These are phyloP conservation scores for Eimeria praecox DNA, from an alignment of 169 alveolate genomes.

Conservation along the genomic window DNA sequence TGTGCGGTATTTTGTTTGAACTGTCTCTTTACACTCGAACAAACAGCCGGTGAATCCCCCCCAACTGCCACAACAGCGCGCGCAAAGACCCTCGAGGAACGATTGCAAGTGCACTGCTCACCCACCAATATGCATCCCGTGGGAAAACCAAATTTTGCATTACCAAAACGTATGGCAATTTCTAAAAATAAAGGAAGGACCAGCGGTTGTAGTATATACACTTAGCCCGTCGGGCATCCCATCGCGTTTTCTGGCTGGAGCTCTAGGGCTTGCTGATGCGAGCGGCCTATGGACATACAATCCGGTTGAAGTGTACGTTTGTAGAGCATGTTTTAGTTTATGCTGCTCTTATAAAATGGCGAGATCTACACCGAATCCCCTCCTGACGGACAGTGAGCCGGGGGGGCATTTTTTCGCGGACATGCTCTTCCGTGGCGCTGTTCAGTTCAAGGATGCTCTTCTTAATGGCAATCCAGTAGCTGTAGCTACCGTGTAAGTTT, in stretches of 20 bases:
- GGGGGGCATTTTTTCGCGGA: constrained; percentile 30
- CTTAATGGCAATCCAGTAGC: constrained; percentile 69
- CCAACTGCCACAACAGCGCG: background rate
- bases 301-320: background rate
- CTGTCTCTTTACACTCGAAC: background rate
- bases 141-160: background rate
- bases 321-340: constrained; percentile 22
- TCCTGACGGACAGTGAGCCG: background rate
- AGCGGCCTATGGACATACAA: constrained; percentile 30
- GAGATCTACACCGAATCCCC: constrained; percentile 24
- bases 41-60: background rate
- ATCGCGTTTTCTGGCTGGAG: constrained; percentile 31
- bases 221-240: background rate
- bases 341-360: background rate
- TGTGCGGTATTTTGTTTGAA: background rate
- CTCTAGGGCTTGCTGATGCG: constrained; percentile 39
- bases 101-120: background rate
- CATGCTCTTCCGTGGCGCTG: constrained; percentile 47
- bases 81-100: background rate
- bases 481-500: constrained; percentile 69
- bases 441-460: constrained; percentile 62
- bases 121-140: background rate
- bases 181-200: background rate
- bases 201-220: background rate
- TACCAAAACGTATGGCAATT: background rate